Conservation (phyloP, 164 flowering plant genomes). For the Cinnamomum micranthum region DNA sequence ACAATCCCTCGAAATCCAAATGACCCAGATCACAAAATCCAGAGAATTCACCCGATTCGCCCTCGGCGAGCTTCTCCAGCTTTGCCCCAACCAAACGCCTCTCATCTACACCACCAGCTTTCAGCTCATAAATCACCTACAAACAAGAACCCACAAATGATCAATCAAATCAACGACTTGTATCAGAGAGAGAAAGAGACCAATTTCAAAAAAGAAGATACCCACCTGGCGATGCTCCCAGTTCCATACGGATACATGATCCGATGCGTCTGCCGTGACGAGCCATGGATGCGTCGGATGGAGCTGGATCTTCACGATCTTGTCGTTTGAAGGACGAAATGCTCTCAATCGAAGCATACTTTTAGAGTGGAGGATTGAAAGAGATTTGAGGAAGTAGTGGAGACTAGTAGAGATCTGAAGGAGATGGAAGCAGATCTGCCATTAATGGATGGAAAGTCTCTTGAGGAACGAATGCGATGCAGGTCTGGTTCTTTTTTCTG, state of each 20-base stretch:
- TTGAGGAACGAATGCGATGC: too few species aligned
- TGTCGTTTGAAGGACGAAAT: constrained; percentile 77
- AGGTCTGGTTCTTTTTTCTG: too few species aligned
- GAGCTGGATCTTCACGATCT: constrained; percentile 81
- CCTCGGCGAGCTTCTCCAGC: constrained; percentile 98
- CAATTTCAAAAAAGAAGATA: background rate
- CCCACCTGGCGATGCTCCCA: constrained; percentile 97
- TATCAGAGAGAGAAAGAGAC: background rate
- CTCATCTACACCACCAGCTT: constrained; percentile 96
- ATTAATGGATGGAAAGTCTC: too few species aligned
- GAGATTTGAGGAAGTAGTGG: too few species aligned
- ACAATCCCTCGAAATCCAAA: too few species aligned
- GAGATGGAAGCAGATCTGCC: too few species aligned
- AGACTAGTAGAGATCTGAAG: too few species aligned
- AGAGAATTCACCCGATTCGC: constrained; percentile 64
- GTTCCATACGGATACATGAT: constrained; percentile 96
- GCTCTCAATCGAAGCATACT: constrained; percentile 79
- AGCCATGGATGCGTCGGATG: constrained; percentile 99
- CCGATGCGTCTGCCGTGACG: constrained; percentile 93
- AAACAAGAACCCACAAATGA: background rate
- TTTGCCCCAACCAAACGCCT: constrained; percentile 95
- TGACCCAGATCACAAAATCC: too few species aligned
- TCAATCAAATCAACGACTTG: background rate
- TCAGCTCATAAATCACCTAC: constrained; percentile 90
- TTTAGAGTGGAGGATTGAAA: background rate